These are phyloP conservation scores for Hypoxylon sp. DNA, from an alignment of 2,329 filamentous ascomycete genomes.

Conservation along the genomic window DNA sequence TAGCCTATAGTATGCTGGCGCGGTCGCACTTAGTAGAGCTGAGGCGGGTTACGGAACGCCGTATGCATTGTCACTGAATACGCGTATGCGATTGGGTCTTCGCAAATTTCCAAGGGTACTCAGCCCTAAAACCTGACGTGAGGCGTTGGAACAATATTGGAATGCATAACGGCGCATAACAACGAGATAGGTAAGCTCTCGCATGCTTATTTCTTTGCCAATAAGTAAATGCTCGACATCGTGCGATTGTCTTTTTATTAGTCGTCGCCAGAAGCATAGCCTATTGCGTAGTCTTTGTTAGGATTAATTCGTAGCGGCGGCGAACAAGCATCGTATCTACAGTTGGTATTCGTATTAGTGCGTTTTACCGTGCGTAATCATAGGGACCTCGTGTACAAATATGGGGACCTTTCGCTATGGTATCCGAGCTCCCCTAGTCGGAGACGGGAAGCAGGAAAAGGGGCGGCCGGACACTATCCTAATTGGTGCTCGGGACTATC, in stretches of 20 bases:
- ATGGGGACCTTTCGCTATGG: constrained; percentile 26
- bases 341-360: constrained; percentile 12
- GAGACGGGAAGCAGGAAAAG: constrained; percentile 22
- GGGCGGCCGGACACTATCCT: constrained; percentile 30
- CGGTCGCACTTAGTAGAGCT: constrained; percentile 10
- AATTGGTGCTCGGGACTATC: constrained; percentile 32
- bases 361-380: constrained; percentile 33
- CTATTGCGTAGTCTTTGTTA: constrained; percentile 10
- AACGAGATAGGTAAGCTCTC: constrained; percentile 26
- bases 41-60: constrained; percentile 7
- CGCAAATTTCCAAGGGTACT: constrained; percentile 25
- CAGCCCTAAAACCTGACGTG: constrained; percentile 45
- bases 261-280: constrained; percentile 9
- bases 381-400: constrained; percentile 40
- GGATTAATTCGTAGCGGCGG: constrained; percentile 12
- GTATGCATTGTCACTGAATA: constrained; percentile 10
- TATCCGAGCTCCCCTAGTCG: constrained; percentile 33
- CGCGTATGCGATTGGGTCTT: constrained; percentile 29
- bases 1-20: not conserved
- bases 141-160: constrained; percentile 28
- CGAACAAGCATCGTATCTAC: constrained; percentile 20
- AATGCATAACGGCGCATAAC: constrained; percentile 13
- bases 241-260: constrained; percentile 9
- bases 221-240: constrained; percentile 17
- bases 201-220: constrained; percentile 6